Conservation (phyloP, 2,329 filamentous ascomycete species). For the Didymella exigua region DNA sequence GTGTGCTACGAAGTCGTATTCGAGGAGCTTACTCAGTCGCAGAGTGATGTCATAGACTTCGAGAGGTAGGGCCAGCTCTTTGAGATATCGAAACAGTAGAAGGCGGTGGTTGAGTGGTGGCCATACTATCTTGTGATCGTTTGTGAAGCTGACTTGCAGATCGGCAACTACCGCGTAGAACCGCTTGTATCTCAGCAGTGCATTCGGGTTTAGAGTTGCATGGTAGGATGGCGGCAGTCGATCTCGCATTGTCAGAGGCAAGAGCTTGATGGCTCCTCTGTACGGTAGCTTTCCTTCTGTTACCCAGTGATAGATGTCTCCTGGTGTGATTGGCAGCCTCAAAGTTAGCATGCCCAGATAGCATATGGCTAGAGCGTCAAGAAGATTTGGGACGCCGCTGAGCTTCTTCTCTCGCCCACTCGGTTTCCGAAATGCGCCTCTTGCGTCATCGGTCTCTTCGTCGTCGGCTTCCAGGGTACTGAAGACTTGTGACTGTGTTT, state of each 20-base stretch:
- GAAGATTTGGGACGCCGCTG: conserved; percentile 64
- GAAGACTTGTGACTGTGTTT: conserved; percentile 60
- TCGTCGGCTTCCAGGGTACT: conserved; percentile 60
- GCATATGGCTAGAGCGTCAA: conserved; percentile 77
- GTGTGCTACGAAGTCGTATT: conserved; percentile 64
- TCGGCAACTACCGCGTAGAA: conserved; percentile 70
- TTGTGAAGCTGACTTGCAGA: conserved; percentile 66
- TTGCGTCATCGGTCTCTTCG: conserved; percentile 47
- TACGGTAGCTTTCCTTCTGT: conserved; percentile 72
- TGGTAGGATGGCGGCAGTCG: conserved; percentile 68
- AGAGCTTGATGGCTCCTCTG: conserved; percentile 62
- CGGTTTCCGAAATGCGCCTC: conserved; percentile 14
- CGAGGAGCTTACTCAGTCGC: conserved; percentile 59
- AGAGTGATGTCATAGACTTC: conserved; percentile 68
- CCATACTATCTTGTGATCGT: conserved; percentile 72
- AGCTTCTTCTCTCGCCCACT: conserved; percentile 55
- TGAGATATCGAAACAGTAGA: conserved; percentile 71
- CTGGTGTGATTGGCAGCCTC: conserved; percentile 75
- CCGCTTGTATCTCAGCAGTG: conserved; percentile 55
- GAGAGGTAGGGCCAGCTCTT: conserved; percentile 74
- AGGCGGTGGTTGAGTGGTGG: conserved; percentile 74
- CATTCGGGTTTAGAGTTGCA: conserved; percentile 61
- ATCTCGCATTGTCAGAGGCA: conserved; percentile 69
- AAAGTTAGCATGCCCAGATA: conserved; percentile 80
- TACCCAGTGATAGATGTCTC: conserved; percentile 73